Conservation (phyloP, 1,284 basidiomycete species). For the Neonothopanus nambi region DNA sequence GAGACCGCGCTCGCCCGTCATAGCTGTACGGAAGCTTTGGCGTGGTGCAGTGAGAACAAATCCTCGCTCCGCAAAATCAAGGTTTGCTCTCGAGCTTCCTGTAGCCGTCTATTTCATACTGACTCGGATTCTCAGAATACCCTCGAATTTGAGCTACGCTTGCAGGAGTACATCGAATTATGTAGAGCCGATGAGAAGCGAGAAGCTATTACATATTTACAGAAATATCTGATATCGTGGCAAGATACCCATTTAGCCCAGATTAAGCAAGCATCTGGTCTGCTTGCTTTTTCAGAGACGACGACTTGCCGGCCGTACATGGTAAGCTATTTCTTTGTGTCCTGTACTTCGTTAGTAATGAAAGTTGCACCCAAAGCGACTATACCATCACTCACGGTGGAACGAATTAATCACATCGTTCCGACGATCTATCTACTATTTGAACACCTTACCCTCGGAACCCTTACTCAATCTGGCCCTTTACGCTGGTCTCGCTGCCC, state of each 20-base stretch:
- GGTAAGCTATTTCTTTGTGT: slow-evolving; percentile 33
- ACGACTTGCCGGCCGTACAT: slow-evolving; percentile 74
- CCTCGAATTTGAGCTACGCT: slow-evolving; percentile 91
- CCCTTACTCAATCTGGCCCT: slow-evolving; percentile 85
- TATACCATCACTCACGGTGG: slow-evolving; percentile 86
- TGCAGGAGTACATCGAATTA: slow-evolving; percentile 97
- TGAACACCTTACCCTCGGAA: slow-evolving; percentile 85
- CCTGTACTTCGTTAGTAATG: background rate
- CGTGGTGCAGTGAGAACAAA: slow-evolving; percentile 98
- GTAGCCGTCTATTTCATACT: background rate
- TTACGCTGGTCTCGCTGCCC: slow-evolving; percentile 84
- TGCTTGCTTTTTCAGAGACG: slow-evolving; percentile 72
- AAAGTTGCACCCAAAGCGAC: slow-evolving; percentile 48
- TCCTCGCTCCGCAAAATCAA: slow-evolving; percentile 88
- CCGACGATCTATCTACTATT: slow-evolving; percentile 79
- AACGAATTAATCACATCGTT: slow-evolving; percentile 70
- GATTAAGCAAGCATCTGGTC: slow-evolving; percentile 74
- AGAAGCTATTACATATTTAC: slow-evolving; percentile 85
- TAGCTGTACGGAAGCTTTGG: slow-evolving; percentile 84
- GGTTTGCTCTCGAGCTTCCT: slow-evolving; percentile 41
- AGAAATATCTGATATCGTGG: slow-evolving; percentile 84
- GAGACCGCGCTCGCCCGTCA: slow-evolving; percentile 77
- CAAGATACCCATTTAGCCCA: slow-evolving; percentile 76
- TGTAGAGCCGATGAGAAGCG: slow-evolving; percentile 64
- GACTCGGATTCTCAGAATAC: slow-evolving; percentile 68